Percentiles rank a stretch among this genome's conserved stretches.
These are phyloP conservation scores for Nitzschia sp. DNA, from an alignment of 108 stramenopile genomes.

Conservation along the genomic window DNA sequence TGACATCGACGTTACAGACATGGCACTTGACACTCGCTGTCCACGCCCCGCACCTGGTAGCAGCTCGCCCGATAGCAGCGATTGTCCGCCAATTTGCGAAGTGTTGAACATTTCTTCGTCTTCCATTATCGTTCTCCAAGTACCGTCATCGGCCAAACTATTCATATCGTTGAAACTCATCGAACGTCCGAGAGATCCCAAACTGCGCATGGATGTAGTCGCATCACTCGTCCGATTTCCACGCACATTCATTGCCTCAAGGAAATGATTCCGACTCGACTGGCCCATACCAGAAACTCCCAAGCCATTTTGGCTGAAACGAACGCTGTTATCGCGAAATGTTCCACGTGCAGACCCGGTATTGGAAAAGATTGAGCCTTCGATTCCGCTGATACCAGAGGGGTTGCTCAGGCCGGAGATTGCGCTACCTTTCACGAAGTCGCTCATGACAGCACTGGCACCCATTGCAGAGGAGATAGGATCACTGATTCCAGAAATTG, in stretches of 20 bases:
- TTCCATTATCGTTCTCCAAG: constrained; percentile 27
- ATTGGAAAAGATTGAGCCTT: background rate
- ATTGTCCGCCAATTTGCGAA: background rate
- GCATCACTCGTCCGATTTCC: constrained; percentile 5
- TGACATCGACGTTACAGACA: constrained; percentile 27
- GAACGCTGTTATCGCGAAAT: background rate
- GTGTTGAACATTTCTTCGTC: constrained; percentile 12
- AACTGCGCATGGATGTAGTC: background rate
- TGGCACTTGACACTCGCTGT: constrained; percentile 6
- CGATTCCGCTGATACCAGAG: constrained; percentile 9
- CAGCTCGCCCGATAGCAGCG: constrained; percentile 4
- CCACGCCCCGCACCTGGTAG: background rate
- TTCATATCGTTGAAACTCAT: constrained; percentile 26
- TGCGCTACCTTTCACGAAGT: constrained; percentile 6
- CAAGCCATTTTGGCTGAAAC: constrained; percentile 9
- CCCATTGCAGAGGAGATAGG: constrained; percentile 16
- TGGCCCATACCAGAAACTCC: constrained; percentile 22
- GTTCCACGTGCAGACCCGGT: background rate
- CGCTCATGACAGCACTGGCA: constrained; percentile 16
- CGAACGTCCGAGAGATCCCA: constrained; percentile 27
- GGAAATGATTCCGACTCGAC: constrained; percentile 16
- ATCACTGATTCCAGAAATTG: constrained; percentile 45
- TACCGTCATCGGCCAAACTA: constrained; percentile 15
- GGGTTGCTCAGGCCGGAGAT: constrained; percentile 4
- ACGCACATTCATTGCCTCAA: constrained; percentile 13